These are phyloP conservation scores for Fraxinus sp. DNA, from an alignment of 305 asterid species.

Conservation along the genomic window DNA sequence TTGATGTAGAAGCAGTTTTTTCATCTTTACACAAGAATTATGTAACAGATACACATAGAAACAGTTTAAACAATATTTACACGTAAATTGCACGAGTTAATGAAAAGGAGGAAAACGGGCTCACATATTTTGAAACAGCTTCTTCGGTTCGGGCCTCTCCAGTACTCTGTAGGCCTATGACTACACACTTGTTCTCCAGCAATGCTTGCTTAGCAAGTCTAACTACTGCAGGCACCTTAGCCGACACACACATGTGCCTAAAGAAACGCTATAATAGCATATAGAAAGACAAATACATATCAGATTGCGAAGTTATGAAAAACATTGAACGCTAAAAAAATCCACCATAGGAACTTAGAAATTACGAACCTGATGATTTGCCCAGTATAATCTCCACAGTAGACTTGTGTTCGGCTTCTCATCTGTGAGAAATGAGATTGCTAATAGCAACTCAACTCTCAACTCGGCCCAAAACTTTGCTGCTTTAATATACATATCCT, in stretches of 20 bases:
- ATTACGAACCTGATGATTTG: constrained; percentile 78
- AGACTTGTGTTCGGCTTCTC: constrained; percentile 71
- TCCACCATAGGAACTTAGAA: constrained; percentile 22
- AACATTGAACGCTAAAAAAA: constrained; percentile 9
- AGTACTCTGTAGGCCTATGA: constrained; percentile 94
- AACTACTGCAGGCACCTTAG: constrained; percentile 94
- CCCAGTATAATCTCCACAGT: constrained; percentile 97
- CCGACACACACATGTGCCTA: constrained; percentile 94
- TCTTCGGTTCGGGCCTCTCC: constrained; percentile 99
- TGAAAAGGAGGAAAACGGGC: constrained; percentile 27
- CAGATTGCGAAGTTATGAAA: constrained; percentile 14
- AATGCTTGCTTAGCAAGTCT: constrained; percentile 80
- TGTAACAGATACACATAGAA: constrained; percentile 16
- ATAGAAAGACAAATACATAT: constrained; percentile 25
- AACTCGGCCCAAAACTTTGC: constrained; percentile 90
- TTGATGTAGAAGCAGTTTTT: constrained; percentile 5
- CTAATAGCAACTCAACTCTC: constrained; percentile 80
- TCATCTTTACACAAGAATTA: neutral
- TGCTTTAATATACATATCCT: constrained; percentile 87
- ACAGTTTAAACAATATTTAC: constrained; percentile 1
- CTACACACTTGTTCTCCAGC: constrained; percentile 75
- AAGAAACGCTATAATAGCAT: constrained; percentile 79
- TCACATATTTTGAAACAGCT: constrained; percentile 90
- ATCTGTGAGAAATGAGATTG: constrained; percentile 50
- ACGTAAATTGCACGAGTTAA: constrained; percentile 9